These are phyloP conservation scores for Chalara sp. DNA, from an alignment of 2,329 filamentous ascomycete species.

Conservation along the genomic window DNA sequence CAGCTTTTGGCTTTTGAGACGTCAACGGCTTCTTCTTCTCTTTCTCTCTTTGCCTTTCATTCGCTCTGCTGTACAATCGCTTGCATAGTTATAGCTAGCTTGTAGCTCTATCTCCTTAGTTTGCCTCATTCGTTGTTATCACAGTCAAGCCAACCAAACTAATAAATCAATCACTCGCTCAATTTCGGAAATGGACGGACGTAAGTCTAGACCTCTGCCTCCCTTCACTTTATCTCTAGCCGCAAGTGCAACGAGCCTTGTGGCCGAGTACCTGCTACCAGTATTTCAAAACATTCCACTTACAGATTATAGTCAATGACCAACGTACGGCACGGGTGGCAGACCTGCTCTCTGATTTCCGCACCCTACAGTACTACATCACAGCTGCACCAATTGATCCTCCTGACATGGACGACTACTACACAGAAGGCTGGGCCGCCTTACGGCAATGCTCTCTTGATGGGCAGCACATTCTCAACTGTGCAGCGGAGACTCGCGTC, in stretches of 20 bases:
- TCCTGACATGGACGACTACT: constrained; percentile 48
- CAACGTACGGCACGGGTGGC: constrained; percentile 53
- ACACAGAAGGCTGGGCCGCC: constrained; percentile 56
- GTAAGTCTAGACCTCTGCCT: constrained; percentile 20
- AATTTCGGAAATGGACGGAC: constrained; percentile 16
- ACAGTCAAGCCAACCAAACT: no score
- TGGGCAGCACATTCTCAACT: constrained; percentile 58
- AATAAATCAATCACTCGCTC: not conserved
- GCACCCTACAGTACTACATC: constrained; percentile 55
- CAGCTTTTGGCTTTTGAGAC: constrained; percentile 10
- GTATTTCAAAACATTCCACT: no score
- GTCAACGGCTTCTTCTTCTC: constrained; percentile 12
- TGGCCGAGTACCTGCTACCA: no score
- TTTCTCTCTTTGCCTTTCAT: constrained; percentile 12
- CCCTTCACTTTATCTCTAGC: constrained; percentile 4
- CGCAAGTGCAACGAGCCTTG: no score
- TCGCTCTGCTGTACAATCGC: constrained; percentile 6
- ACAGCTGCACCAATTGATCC: constrained; percentile 50
- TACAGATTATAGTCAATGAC: constrained; percentile 46
- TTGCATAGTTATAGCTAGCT: not conserved
- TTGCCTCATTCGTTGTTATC: no score
- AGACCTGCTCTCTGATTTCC: constrained; percentile 56
- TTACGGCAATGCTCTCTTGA: constrained; percentile 56
- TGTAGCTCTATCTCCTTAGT: no score
- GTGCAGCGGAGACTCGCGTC: constrained; percentile 54